phyloP scores from a whole-genome alignment of 2,329 filamentous ascomycete genomes.

The Hymenoscyphus linearis region DNA sequence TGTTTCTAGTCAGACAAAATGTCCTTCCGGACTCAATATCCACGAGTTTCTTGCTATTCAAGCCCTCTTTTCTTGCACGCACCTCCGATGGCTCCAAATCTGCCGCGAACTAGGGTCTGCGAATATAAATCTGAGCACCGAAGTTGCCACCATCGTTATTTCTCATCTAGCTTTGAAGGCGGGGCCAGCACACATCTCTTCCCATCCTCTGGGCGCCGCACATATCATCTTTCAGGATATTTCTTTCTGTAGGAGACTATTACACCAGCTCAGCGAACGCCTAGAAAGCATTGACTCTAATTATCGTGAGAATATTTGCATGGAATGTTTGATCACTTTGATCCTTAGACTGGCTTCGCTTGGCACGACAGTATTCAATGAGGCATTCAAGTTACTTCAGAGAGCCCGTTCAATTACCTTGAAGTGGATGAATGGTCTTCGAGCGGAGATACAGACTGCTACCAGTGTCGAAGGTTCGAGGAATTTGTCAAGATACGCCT shows the following conservation, averaged over 20 bases:
- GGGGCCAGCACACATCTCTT: slow-evolving; percentile 39
- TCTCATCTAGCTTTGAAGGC: slow-evolving; percentile 48
- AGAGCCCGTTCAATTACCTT: slow-evolving; percentile 40
- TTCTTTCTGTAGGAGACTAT: slow-evolving; percentile 43
- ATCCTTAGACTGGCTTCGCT: slow-evolving; percentile 36
- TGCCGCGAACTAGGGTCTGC: slow-evolving; percentile 45
- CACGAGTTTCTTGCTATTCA: slow-evolving; percentile 46
- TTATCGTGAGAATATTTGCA: slow-evolving; percentile 53
- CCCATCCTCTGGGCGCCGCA: slow-evolving; percentile 37
- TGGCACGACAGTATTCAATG: slow-evolving; percentile 11
- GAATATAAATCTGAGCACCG: slow-evolving; percentile 55
- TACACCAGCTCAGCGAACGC: slow-evolving; percentile 42
- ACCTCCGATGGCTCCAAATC: slow-evolving; percentile 43
- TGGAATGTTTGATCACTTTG: slow-evolving; percentile 53
- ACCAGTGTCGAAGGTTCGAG: slow-evolving; percentile 35
- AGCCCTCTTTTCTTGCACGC: slow-evolving; percentile 33
- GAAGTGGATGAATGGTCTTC: slow-evolving; percentile 45
- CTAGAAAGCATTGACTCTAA: slow-evolving; percentile 45
- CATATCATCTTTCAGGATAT: slow-evolving; percentile 47
- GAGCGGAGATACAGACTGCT: slow-evolving; percentile 38
- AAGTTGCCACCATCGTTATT: slow-evolving; percentile 45
- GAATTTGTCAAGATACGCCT: slow-evolving; percentile 39
- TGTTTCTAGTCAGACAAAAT: slow-evolving; percentile 41
- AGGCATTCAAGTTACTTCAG: slow-evolving; percentile 33
- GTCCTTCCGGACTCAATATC: slow-evolving; percentile 40